These are phyloP conservation scores for Tardiomyces depauwii DNA, from an alignment of 1,139 yeast species.

Conservation along the genomic window DNA sequence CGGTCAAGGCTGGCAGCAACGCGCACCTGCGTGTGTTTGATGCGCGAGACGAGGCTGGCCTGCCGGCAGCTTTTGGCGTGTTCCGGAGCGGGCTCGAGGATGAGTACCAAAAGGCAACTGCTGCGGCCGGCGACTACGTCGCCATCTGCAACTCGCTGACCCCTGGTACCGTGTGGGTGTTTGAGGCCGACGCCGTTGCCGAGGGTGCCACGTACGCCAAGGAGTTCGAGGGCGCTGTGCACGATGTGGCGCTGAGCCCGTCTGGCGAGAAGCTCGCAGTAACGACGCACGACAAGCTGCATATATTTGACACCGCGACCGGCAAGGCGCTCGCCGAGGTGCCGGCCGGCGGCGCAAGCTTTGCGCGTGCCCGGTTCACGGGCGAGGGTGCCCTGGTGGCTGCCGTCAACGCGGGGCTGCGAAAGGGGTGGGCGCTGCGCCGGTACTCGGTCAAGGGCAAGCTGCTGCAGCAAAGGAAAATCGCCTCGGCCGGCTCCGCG, in stretches of 20 bases:
- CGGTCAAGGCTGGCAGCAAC: conserved; percentile 51
- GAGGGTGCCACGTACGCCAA: background rate
- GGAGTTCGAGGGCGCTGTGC: conserved; percentile 7
- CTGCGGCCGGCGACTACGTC: conserved; percentile 9
- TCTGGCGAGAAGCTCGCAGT: conserved; percentile 15
- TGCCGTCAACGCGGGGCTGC: conserved; percentile 41
- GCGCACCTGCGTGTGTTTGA: conserved; percentile 62
- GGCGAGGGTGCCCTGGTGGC: conserved; percentile 42
- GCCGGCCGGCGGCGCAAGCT: conserved; percentile 13
- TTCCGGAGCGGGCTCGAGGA: conserved; percentile 3
- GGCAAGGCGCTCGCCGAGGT: conserved; percentile 15
- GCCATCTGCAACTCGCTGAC: conserved; percentile 9
- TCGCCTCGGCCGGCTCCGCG: conserved; percentile 37
- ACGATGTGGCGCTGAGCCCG: conserved; percentile 15
- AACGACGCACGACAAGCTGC: conserved; percentile 11
- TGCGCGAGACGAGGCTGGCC: conserved; percentile 14
- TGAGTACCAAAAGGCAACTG: conserved; percentile 20
- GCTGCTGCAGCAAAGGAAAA: background rate
- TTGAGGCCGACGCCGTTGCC: background rate
- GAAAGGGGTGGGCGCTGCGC: conserved; percentile 9
- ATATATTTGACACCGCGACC: conserved; percentile 12
- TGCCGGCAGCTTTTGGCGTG: conserved; percentile 24
- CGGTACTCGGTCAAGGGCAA: conserved; percentile 1
- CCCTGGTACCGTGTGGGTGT: background rate
- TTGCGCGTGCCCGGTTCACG: conserved; percentile 52